phyloP scores from a whole-genome alignment of 371 early-diverging fungal species.

The Mycotypha africana region DNA sequence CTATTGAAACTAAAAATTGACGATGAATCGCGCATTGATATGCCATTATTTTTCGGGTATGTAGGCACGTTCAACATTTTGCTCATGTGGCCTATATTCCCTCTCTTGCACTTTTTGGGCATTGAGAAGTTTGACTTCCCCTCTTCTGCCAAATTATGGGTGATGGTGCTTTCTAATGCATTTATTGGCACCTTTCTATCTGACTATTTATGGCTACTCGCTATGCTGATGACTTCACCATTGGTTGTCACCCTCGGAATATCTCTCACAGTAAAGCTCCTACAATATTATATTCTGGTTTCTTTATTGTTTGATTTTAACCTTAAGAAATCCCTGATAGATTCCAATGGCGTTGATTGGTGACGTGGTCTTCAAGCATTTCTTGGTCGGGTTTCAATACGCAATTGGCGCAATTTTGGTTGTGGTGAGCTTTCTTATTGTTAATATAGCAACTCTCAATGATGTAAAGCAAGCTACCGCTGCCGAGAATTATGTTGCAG shows the following conservation, averaged over 20 bases:
- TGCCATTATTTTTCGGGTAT: slow-evolving; percentile 75
- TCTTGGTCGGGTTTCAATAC: slow-evolving; percentile 47
- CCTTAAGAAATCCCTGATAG: too few species aligned
- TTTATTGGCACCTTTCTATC: slow-evolving; percentile 76
- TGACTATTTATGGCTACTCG: slow-evolving; percentile 72
- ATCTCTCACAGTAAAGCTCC: slow-evolving; percentile 54
- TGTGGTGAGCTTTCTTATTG: slow-evolving; percentile 56
- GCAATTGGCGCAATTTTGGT: slow-evolving; percentile 61
- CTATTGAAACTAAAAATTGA: slow-evolving; percentile 62
- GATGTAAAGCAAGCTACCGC: background rate
- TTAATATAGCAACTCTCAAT: slow-evolving; percentile 27
- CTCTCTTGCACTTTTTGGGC: slow-evolving; percentile 53
- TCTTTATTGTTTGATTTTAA: too few species aligned
- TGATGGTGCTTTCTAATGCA: slow-evolving; percentile 63
- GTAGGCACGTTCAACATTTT: slow-evolving; percentile 69
- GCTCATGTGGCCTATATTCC: slow-evolving; percentile 64
- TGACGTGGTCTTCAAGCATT: slow-evolving; percentile 57
- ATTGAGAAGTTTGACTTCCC: slow-evolving; percentile 66
- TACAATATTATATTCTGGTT: too few species aligned
- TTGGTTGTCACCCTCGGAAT: slow-evolving; percentile 71
- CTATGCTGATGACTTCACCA: slow-evolving; percentile 77
- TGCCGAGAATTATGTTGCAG: background rate
- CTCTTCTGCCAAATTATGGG: slow-evolving; percentile 39
- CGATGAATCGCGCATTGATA: slow-evolving; percentile 64
- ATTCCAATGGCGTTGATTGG: slow-evolving; percentile 71